Percentiles rank a stretch among this genome's conserved stretches.
Evolutionary conservation across 2,329 filamentous ascomycete genomes (phyloP).

Genomic region (Elsinoe australis): DNA sequence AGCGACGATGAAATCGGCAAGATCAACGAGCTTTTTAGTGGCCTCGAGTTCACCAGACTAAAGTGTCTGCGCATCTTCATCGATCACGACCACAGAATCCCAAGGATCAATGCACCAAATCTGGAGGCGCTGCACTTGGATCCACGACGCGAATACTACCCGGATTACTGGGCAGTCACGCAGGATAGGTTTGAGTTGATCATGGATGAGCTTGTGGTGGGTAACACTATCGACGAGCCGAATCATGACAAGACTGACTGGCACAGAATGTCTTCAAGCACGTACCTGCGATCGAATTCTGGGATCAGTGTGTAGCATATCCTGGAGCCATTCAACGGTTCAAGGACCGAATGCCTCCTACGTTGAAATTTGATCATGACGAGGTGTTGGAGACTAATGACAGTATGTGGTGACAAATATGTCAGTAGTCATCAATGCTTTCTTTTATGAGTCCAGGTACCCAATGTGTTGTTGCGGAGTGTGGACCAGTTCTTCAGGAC

Average conservation of each 20-base stretch:
- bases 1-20: background rate
- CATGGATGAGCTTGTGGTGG: background rate
- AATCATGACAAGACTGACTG: background rate
- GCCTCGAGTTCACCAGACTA: background rate
- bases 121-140: constrained; percentile 1
- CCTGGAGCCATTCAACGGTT: background rate
- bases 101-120: background rate
- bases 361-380: background rate
- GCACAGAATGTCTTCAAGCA: background rate
- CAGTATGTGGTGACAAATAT: too few relatives aligned
- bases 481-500: too few relatives aligned
- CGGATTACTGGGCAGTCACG: constrained; percentile 3
- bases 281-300: background rate
- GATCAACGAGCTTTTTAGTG: too few relatives aligned
- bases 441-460: too few relatives aligned
- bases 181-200: background rate
- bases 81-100: background rate
- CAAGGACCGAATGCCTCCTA: constrained; percentile 2
- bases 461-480: too few relatives aligned
- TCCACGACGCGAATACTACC: constrained; percentile 1
- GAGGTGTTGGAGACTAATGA: constrained; percentile 8
- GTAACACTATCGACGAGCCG: too few relatives aligned
- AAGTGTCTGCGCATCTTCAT: background rate
- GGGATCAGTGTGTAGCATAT: background rate
- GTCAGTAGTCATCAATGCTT: too few relatives aligned